Percentiles rank a stretch among this genome's conserved stretches.
Evolutionary conservation across 257 asterid species (phyloP).

Genomic region (Solanum commersonii): DNA sequence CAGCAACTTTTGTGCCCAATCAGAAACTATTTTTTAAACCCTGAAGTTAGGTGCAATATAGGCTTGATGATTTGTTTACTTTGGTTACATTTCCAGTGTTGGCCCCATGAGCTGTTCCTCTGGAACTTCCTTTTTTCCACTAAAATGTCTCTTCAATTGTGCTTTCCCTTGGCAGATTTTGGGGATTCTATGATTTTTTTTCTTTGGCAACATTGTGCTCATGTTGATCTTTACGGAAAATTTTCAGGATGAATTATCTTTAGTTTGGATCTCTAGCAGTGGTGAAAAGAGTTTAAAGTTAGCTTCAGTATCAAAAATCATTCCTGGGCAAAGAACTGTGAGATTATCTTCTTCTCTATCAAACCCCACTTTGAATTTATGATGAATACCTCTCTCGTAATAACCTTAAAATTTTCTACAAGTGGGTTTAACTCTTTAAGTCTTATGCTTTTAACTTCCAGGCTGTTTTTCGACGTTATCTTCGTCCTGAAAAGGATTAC

Average conservation of each 20-base stretch:
- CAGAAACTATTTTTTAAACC: background rate
- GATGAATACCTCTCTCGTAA: background rate
- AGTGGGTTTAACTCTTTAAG: background rate
- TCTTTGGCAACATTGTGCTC: conserved; percentile 1
- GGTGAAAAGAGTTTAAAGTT: conserved; percentile 82
- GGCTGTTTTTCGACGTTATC: conserved; percentile 90
- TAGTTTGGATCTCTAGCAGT: conserved; percentile 74
- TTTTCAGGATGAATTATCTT: conserved; percentile 61
- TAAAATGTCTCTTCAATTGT: background rate
- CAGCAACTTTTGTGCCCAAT: background rate
- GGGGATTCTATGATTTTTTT: background rate
- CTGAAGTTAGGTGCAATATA: background rate
- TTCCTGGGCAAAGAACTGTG: conserved; percentile 97
- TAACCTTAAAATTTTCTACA: background rate
- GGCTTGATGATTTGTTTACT: background rate
- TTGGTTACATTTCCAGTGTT: background rate
- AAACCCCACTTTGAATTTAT: background rate
- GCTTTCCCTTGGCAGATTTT: background rate
- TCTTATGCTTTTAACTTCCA: conserved; percentile 12
- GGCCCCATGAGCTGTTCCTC: background rate
- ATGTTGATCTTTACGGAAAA: background rate
- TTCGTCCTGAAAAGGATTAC: conserved; percentile 86
- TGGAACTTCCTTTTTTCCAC: background rate
- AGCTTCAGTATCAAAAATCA: conserved; percentile 64
- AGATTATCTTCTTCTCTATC: conserved; percentile 9